Evolutionary conservation across 1,284 basidiomycete species (phyloP).

Genomic region (Phellopilus nigrolimitatus): DNA sequence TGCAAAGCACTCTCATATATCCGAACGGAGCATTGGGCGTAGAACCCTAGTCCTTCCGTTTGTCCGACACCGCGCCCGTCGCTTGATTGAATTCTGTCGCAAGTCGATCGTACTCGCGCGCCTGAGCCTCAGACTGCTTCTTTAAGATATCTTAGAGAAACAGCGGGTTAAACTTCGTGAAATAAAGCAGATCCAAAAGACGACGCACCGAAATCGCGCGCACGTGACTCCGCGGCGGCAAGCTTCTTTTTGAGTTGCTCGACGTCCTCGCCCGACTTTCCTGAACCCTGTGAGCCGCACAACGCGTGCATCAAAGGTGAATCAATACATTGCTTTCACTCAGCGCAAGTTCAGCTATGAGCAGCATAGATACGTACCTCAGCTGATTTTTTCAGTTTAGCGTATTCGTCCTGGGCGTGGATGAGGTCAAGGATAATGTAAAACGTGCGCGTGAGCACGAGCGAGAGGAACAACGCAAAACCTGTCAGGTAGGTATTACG

Average conservation of each 20-base stretch:
- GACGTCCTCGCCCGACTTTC: conserved; percentile 42
- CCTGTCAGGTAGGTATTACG: conserved; percentile 88
- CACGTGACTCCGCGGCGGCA: conserved; percentile 42
- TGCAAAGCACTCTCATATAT: too few relatives aligned
- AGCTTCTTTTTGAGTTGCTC: conserved; percentile 61
- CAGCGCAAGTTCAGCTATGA: background rate
- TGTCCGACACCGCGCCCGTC: conserved; percentile 52
- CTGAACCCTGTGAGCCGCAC: conserved; percentile 32
- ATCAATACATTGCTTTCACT: background rate
- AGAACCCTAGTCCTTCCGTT: conserved; percentile 37
- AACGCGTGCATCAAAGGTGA: background rate
- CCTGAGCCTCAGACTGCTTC: conserved; percentile 76
- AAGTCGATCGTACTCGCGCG: conserved; percentile 74
- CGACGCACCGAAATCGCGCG: conserved; percentile 66
- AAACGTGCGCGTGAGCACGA: conserved; percentile 90
- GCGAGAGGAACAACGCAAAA: conserved; percentile 89
- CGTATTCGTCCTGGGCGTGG: conserved; percentile 84
- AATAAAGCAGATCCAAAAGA: background rate
- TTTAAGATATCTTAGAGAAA: conserved; percentile 62
- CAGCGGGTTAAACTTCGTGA: background rate
- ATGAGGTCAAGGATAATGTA: conserved; percentile 90
- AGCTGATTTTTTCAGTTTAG: conserved; percentile 64
- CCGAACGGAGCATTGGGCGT: background rate
- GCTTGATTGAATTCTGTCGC: conserved; percentile 72
- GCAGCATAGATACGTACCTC: conserved; percentile 36